Evolutionary conservation across 2,329 filamentous ascomycete genomes (phyloP).

Genomic region (Dactylellina parvicollis): DNA sequence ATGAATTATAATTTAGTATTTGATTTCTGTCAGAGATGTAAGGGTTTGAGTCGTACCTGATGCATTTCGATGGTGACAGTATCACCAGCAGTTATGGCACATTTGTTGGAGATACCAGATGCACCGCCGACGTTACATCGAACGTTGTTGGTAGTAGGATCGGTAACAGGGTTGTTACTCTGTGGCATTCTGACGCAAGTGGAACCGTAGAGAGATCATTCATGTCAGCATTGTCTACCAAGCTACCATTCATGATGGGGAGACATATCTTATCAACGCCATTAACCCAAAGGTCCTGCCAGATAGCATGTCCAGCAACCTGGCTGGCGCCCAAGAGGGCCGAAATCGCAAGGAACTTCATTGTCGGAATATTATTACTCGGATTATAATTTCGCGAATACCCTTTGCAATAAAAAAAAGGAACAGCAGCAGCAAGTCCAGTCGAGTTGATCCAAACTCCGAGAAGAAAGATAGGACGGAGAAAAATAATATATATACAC

Average conservation of each 20-base stretch:
- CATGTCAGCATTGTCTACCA: constrained; percentile 27
- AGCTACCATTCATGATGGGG: not conserved
- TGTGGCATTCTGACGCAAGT: constrained; percentile 65
- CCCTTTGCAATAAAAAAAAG: not conserved
- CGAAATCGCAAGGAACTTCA: constrained; percentile 41
- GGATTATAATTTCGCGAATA: constrained; percentile 10
- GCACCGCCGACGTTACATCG: constrained; percentile 65
- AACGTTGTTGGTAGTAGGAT: constrained; percentile 62
- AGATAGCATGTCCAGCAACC: constrained; percentile 65
- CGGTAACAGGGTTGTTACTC: constrained; percentile 67
- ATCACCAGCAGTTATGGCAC: constrained; percentile 63
- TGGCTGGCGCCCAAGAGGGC: constrained; percentile 57
- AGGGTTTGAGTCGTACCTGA: constrained; percentile 57
- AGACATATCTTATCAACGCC: constrained; percentile 63
- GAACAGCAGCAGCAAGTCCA: not conserved
- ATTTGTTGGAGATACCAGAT: constrained; percentile 62
- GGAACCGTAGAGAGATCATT: constrained; percentile 34
- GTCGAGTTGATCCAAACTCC: constrained; percentile 37
- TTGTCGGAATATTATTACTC: constrained; percentile 39
- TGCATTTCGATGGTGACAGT: constrained; percentile 70
- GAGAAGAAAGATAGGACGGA: constrained; percentile 2
- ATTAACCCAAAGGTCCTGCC: constrained; percentile 67
- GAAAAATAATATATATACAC: constrained; percentile 21
- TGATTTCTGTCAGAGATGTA: no score
- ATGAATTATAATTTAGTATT: not conserved